phyloP scores from a whole-genome alignment of 371 early-diverging fungal species.

The Synchytrium microbalum region DNA sequence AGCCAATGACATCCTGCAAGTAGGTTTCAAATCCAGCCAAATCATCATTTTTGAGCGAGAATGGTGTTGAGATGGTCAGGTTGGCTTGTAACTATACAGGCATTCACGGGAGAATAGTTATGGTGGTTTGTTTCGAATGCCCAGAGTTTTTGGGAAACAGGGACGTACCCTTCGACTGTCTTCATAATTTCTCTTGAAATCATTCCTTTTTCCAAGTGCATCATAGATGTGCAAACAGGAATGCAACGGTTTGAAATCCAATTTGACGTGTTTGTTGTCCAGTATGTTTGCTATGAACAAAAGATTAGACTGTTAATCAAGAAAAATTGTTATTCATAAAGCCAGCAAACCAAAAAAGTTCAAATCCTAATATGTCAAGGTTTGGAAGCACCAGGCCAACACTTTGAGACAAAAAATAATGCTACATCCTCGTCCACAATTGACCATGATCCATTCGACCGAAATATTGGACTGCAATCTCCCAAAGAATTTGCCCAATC shows the following conservation, averaged over 20 bases:
- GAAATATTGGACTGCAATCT: too few species aligned
- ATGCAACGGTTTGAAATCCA: slow-evolving; percentile 91
- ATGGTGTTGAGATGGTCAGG: slow-evolving; percentile 52
- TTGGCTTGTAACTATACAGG: slow-evolving; percentile 59
- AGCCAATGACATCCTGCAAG: slow-evolving; percentile 86
- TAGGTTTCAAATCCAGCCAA: slow-evolving; percentile 61
- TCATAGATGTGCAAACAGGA: slow-evolving; percentile 92
- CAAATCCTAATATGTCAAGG: neutral
- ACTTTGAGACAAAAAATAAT: too few species aligned
- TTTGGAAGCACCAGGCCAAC: neutral
- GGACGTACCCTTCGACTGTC: slow-evolving; percentile 61
- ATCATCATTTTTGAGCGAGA: slow-evolving; percentile 56
- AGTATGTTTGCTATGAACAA: slow-evolving; percentile 47
- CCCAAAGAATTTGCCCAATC: too few species aligned
- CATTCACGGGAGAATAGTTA: neutral
- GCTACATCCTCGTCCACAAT: too few species aligned
- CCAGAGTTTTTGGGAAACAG: neutral
- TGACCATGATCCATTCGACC: too few species aligned
- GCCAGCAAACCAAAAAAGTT: too few species aligned
- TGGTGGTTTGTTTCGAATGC: slow-evolving; percentile 12
- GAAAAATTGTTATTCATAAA: neutral
- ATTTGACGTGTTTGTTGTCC: slow-evolving; percentile 57
- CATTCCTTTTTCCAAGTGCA: slow-evolving; percentile 74
- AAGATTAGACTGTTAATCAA: neutral
- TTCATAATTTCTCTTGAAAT: slow-evolving; percentile 81